Conservation (phyloP, 805 yeast genomes). For the Candida easanensis region DNA sequence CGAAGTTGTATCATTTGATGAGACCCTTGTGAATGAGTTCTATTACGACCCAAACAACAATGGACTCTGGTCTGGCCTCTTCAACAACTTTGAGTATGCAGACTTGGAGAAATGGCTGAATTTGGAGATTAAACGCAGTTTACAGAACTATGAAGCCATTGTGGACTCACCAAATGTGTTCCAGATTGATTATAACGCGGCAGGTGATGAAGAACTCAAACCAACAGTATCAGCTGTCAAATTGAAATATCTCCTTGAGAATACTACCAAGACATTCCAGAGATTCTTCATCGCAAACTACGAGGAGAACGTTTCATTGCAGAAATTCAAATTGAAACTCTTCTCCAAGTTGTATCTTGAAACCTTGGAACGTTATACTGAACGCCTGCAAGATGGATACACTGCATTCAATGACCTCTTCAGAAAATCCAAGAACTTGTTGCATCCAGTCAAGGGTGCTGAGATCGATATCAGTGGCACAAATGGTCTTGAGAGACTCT, state of each 20-base stretch:
- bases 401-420: constrained; percentile 27
- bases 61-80: constrained; percentile 31
- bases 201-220: constrained; percentile 28
- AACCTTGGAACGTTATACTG: constrained; percentile 38
- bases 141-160: constrained; percentile 43
- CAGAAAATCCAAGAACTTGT: constrained; percentile 15
- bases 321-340: constrained; percentile 44
- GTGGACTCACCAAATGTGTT: constrained; percentile 39
- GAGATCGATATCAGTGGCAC: constrained; percentile 24
- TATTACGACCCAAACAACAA: constrained; percentile 36
- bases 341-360: constrained; percentile 43
- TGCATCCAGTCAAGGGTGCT: constrained; percentile 7
- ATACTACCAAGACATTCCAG: constrained; percentile 39
- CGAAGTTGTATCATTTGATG: constrained; percentile 40
- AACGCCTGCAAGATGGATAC: constrained; percentile 29
- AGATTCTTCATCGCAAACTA: constrained; percentile 25
- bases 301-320: constrained; percentile 35
- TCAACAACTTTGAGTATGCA: constrained; percentile 21
- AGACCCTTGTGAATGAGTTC: constrained; percentile 35
- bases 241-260: constrained; percentile 41
- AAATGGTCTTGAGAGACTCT: constrained; percentile 28
- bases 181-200: constrained; percentile 44
- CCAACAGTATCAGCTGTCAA: constrained; percentile 43
- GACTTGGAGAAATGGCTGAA: constrained; percentile 46
- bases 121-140: constrained; percentile 45